A percentile compares a stretch with the other conserved stretches of the same genome.
Evolutionary conservation across 2,329 filamentous ascomycete species (phyloP).

Genomic region (Sarocladiaceae sp.): DNA sequence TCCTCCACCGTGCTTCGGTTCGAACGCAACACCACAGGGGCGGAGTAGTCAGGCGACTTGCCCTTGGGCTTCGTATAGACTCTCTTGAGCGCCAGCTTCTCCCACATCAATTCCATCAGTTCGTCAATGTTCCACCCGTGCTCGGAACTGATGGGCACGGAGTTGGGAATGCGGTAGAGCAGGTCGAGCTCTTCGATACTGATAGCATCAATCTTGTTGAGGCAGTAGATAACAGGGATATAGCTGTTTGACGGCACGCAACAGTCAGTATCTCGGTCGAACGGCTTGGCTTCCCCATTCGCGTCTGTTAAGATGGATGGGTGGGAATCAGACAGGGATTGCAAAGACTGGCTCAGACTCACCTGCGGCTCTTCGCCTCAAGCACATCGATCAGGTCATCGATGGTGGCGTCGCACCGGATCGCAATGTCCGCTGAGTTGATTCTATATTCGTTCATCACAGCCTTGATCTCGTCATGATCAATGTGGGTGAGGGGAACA

Average conservation of each 20-base stretch:
- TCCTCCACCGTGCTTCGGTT: conserved; percentile 87
- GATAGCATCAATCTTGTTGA: conserved; percentile 99
- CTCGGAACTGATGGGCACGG: conserved; percentile 94
- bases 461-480: conserved; percentile 93
- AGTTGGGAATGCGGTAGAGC: conserved; percentile 92
- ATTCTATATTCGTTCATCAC: conserved; percentile 98
- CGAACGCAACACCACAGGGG: conserved; percentile 82
- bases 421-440: conserved; percentile 92
- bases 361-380: conserved; percentile 77
- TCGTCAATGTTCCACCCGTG: conserved; percentile 98
- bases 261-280: background rate
- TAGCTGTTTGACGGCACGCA: conserved; percentile 51
- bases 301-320: background rate
- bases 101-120: conserved; percentile 97
- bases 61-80: conserved; percentile 99
- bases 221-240: conserved; percentile 96
- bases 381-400: conserved; percentile 95
- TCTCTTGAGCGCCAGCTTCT: conserved; percentile 82
- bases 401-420: conserved; percentile 94
- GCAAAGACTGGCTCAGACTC: conserved; percentile 11
- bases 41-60: conserved; percentile 82
- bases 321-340: background rate
- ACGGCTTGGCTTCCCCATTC: background rate
- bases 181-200: conserved; percentile 96
- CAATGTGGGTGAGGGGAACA: conserved; percentile 84